phyloP scores from a whole-genome alignment of 495 filamentous ascomycete species.

The Penicillium samsonianum region DNA sequence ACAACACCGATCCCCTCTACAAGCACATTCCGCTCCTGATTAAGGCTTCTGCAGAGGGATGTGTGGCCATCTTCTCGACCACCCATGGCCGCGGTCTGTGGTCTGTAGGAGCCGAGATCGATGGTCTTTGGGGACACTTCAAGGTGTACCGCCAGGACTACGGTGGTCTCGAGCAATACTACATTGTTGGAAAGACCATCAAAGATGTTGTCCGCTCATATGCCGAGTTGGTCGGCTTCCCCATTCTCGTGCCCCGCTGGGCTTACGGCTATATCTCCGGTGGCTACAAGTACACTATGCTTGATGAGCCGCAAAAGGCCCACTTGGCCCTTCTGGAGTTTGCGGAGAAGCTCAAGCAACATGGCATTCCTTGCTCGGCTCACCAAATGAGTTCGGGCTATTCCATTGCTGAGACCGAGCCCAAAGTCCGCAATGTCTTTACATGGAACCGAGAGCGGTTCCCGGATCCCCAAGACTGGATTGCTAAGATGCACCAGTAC shows the following conservation, averaged over 20 bases:
- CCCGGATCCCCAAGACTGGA: constrained; percentile 62
- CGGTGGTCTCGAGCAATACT: constrained; percentile 69
- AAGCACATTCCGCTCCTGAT: constrained; percentile 72
- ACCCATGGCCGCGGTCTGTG: constrained; percentile 63
- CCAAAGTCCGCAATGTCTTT: constrained; percentile 70
- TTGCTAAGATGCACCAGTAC: constrained; percentile 57
- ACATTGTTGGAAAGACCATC: constrained; percentile 64
- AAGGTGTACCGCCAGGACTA: constrained; percentile 71
- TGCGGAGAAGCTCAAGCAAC: constrained; percentile 56
- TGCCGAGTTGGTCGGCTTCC: constrained; percentile 65
- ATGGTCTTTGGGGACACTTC: constrained; percentile 69
- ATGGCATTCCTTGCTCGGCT: constrained; percentile 69
- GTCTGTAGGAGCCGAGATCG: constrained; percentile 68
- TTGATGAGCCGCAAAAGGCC: constrained; percentile 58
- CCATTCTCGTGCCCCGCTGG: constrained; percentile 64
- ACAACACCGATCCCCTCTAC: constrained; percentile 70
- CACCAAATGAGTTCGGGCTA: constrained; percentile 74
- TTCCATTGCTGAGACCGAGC: constrained; percentile 63
- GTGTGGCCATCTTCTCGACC: constrained; percentile 66
- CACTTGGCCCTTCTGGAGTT: constrained; percentile 59
- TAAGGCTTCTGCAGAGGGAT: constrained; percentile 59
- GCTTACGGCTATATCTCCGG: constrained; percentile 69
- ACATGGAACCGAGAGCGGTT: constrained; percentile 69
- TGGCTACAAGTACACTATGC: constrained; percentile 69
- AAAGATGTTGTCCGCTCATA: constrained; percentile 64